Evolutionary conservation across 352 stramenopile genomes (phyloP).

Genomic region (Phytopythium vexans): DNA sequence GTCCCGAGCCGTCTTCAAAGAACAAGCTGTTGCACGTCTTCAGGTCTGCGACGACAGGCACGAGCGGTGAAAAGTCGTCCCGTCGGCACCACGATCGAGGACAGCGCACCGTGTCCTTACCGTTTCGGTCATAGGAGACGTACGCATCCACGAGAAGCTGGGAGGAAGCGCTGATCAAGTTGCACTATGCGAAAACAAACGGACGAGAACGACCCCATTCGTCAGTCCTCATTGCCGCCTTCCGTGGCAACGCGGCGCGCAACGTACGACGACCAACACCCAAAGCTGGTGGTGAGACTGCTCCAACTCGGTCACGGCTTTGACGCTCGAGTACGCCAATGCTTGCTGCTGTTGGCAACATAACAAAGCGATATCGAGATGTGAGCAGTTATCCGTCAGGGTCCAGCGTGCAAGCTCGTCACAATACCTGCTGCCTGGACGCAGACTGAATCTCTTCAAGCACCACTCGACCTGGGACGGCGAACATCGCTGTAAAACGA

Average conservation of each 20-base stretch:
- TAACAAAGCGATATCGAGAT: neutral
- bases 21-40: slow-evolving; percentile 67
- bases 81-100: neutral
- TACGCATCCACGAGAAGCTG: slow-evolving; percentile 64
- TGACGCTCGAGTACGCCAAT: slow-evolving; percentile 4
- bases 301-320: slow-evolving; percentile 43
- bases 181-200: slow-evolving; percentile 32
- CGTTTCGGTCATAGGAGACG: slow-evolving; percentile 44
- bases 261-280: slow-evolving; percentile 56
- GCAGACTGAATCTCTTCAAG: slow-evolving; percentile 60
- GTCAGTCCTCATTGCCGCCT: no score
- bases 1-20: slow-evolving; percentile 54
- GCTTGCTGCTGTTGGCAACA: neutral
- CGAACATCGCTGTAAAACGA: slow-evolving; percentile 43
- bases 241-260: neutral
- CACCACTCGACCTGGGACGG: slow-evolving; percentile 49
- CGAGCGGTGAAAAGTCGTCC: neutral
- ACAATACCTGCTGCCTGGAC: slow-evolving; percentile 43
- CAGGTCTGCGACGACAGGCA: slow-evolving; percentile 12
- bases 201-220: neutral
- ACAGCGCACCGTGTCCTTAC: slow-evolving; percentile 17
- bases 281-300: slow-evolving; percentile 71
- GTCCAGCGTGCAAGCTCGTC: neutral
- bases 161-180: slow-evolving; percentile 54
- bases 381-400: no score